Evolutionary conservation across 345 rosid genomes (phyloP), one percentile per base, ranked within the genome.

Genomic region (Bruguiera parviflora): DNA sequence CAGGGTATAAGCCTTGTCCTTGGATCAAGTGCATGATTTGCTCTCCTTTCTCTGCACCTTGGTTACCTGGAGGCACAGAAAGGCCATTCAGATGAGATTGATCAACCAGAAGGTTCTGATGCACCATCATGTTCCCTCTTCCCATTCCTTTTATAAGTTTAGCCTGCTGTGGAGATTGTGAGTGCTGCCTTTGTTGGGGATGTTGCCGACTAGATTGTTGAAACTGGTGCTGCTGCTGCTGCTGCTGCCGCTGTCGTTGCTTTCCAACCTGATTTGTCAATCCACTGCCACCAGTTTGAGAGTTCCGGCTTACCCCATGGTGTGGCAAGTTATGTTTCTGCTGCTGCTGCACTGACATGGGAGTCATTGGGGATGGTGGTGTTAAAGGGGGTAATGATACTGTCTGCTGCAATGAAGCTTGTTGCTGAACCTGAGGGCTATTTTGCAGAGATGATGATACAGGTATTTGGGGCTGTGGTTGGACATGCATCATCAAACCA

Each of bases 151-250:
- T 90, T 66, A 78, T 53, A 69, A 81, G 72, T 78, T 92, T 96
- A 72, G 82, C 74, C 77, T 86, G 96, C 75, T 87, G 97, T 59
- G 87, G 85, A 58, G 85, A 81, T 69, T 81, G 90, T 24, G 84
- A 60, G 57, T 80, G 84, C 51, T 83, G 97, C 64, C 91, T 85
- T 77, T 89, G 92, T 70, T 88, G 95, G 79, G 96, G 98, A 73
- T 92, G 99, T 52, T 79, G 86, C 80, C 96, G 80, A 65, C 87
- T 96, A 79, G 98, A 71, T 75, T 92, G 96, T 73, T 84, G 98
- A 58, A 87, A 79, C 75, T 86, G 97, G 81, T 90, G 96, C 78
- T 80, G 95, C 69, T 85, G 96, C 25, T 86, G 97, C 82, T 90
- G 96, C 78, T 80, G 95, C 69, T 85, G 96, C 25, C 90, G 82